Base-by-base conservation (phyloP, 2,329 filamentous ascomycete genomes). In the Teratosphaeria pseudoeucalypti region DNA sequence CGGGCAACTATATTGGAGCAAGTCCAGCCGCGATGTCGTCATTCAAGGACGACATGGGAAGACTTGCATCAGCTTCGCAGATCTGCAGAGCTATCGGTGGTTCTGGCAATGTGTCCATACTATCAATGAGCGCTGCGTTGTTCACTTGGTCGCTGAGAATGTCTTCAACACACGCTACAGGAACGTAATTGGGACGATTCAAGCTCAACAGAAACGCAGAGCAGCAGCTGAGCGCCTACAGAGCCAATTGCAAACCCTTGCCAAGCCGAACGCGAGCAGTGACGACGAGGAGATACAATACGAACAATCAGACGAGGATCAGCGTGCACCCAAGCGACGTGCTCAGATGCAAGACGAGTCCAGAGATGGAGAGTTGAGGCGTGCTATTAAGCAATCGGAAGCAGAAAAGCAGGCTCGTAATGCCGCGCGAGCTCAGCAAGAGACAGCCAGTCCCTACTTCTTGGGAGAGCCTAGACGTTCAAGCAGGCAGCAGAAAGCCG, bases 61-160 rank as follows among this genome's bases (percentile, higher is more conserved):
- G 7, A 61, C 63, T 10, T 63, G 59, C 56, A 39, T 65, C 32
- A 47, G 52, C 9, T 61, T 65, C 19, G 9, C 34, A 4, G 58
- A 62, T 29, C 10, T 52, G 4, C 10, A 34, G 1, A 57, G 47
- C 14, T 34, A 57, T 34, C 9, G 49, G 16, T 59, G 61, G 59
- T 49, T 62, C n/a, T 16, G 56, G 39, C 12, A 29, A 9, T 43
- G 27, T 37, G 26, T 60, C 9, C 6, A 12, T 19, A 10, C 16
- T 7, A 19, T 32, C 26, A 54, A 34, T 14, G 34, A 57, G 7
- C 43, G 43, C 9, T 49, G 4, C 3, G n/a, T n/a, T 19, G 19
- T 3, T 5, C 14, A 9, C 2, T 9, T 5, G 5, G 9, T 3
- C 1, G 14, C 9, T 49, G 43, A 19, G 6, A 2, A 39, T 39